Evolutionary conservation across 306 rosid species (phyloP).

Genomic region (Cicer pinnatifidum): DNA sequence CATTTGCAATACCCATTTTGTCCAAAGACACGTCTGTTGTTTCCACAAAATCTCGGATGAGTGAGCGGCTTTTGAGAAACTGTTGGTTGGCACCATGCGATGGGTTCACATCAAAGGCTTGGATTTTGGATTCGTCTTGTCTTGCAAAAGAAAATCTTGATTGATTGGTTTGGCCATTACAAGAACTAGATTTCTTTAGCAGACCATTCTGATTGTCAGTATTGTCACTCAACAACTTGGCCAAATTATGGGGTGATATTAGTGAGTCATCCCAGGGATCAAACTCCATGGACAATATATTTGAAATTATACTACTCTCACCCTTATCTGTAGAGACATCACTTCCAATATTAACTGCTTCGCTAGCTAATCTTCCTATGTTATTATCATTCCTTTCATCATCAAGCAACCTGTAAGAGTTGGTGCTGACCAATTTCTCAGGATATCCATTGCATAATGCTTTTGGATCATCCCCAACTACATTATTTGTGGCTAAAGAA

Average conservation of each 20-base stretch:
- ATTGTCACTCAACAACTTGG: slow-evolving; percentile 65
- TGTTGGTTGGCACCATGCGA: slow-evolving; percentile 55
- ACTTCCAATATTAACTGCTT: slow-evolving; percentile 51
- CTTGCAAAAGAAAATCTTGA: slow-evolving; percentile 92
- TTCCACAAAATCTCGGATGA: slow-evolving; percentile 57
- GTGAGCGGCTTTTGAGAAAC: slow-evolving; percentile 53
- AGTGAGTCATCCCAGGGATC: slow-evolving; percentile 74
- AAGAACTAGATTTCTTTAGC: slow-evolving; percentile 58
- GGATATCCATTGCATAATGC: slow-evolving; percentile 57
- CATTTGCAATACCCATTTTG: slow-evolving; percentile 59
- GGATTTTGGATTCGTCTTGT: slow-evolving; percentile 69
- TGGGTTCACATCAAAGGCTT: slow-evolving; percentile 56
- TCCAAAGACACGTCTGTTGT: slow-evolving; percentile 58
- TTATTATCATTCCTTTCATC: slow-evolving; percentile 57
- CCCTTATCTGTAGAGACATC: slow-evolving; percentile 65
- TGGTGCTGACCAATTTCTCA: slow-evolving; percentile 51
- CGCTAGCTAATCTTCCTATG: slow-evolving; percentile 53
- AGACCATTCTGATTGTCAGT: slow-evolving; percentile 55
- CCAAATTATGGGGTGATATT: slow-evolving; percentile 67
- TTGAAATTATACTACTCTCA: slow-evolving; percentile 88
- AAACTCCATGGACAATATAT: slow-evolving; percentile 81
- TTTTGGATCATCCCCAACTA: slow-evolving; percentile 50
- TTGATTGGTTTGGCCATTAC: slow-evolving; percentile 77
- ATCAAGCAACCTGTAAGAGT: slow-evolving; percentile 56
- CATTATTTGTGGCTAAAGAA: slow-evolving; percentile 50